Conservation (phyloP, 345 rosid genomes). For the Linum tenue region DNA sequence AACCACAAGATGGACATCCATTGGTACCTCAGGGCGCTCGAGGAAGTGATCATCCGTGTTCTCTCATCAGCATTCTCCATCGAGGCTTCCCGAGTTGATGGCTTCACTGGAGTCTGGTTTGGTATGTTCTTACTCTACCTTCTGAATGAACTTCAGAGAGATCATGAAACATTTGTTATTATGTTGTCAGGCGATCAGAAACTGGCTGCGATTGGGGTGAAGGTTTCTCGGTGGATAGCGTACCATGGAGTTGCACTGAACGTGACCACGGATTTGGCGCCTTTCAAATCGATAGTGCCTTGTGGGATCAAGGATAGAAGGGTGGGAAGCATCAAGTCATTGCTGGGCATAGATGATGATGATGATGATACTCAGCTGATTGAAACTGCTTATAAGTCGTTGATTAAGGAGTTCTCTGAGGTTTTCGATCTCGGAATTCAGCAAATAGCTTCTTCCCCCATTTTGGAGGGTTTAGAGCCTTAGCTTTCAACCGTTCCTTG, state of each 20-base stretch:
- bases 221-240: slow-evolving; percentile 61
- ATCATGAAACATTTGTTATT: background rate
- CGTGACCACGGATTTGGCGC: slow-evolving; percentile 66
- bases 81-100: slow-evolving; percentile 58
- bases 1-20: slow-evolving; percentile 93
- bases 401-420: slow-evolving; percentile 56
- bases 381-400: slow-evolving; percentile 37
- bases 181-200: slow-evolving; percentile 45
- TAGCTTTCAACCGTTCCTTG: no score
- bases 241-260: slow-evolving; percentile 79
- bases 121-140: slow-evolving; percentile 27
- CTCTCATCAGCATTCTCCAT: slow-evolving; percentile 57
- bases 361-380: slow-evolving; percentile 30
- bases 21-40: slow-evolving; percentile 88
- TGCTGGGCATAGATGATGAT: slow-evolving; percentile 14
- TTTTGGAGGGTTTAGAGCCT: no score
- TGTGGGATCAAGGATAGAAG: slow-evolving; percentile 60
- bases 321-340: slow-evolving; percentile 54
- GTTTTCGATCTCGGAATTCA: slow-evolving; percentile 49
- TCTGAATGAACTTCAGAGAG: background rate
- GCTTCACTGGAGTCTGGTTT: slow-evolving; percentile 84
- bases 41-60: slow-evolving; percentile 71
- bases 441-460: no score
- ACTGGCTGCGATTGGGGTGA: slow-evolving; percentile 71
- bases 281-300: slow-evolving; percentile 59